Evolutionary conservation across 2,329 filamentous ascomycete genomes (phyloP).

Genomic region (Davidsoniella virescens): DNA sequence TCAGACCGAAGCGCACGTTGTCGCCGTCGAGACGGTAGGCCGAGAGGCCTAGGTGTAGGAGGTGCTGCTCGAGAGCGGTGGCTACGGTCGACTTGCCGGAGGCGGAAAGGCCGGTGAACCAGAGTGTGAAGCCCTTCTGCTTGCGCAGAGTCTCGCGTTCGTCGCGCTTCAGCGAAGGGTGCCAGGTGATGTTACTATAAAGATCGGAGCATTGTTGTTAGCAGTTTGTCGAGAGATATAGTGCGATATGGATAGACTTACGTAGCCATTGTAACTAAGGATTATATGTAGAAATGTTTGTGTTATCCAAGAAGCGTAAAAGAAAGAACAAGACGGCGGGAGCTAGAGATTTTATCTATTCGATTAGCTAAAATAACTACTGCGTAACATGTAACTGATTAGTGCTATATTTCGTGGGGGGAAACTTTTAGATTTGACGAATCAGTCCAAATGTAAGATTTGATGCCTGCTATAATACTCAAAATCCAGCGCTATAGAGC

Average conservation of each 20-base stretch:
- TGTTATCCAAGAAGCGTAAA: background rate
- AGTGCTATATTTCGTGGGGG: too few species aligned
- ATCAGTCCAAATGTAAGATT: too few species aligned
- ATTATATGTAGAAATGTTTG: background rate
- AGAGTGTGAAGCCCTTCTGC: conserved; percentile 87
- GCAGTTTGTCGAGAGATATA: background rate
- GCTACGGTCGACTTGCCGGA: conserved; percentile 96
- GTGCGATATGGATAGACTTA: background rate
- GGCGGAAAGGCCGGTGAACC: conserved; percentile 92
- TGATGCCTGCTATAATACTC: background rate
- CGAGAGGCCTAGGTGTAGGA: conserved; percentile 66
- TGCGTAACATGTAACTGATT: too few species aligned
- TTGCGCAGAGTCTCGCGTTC: conserved; percentile 62
- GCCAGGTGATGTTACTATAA: conserved; percentile 76
- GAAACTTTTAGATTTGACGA: too few species aligned
- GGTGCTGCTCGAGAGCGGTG: conserved; percentile 89
- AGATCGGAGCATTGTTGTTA: background rate
- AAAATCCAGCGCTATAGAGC: background rate
- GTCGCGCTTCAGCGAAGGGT: conserved; percentile 59
- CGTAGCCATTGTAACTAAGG: conserved; percentile 11
- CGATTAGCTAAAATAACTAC: too few species aligned
- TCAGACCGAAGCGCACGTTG: conserved; percentile 94
- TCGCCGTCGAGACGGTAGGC: conserved; percentile 95
- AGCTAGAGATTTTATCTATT: background rate
- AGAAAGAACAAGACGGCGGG: background rate